A percentile compares a stretch with the other conserved stretches of the same genome.
These are phyloP conservation scores for Didymella keratinophila DNA, from an alignment of 2,329 filamentous ascomycete genomes.

Conservation along the genomic window DNA sequence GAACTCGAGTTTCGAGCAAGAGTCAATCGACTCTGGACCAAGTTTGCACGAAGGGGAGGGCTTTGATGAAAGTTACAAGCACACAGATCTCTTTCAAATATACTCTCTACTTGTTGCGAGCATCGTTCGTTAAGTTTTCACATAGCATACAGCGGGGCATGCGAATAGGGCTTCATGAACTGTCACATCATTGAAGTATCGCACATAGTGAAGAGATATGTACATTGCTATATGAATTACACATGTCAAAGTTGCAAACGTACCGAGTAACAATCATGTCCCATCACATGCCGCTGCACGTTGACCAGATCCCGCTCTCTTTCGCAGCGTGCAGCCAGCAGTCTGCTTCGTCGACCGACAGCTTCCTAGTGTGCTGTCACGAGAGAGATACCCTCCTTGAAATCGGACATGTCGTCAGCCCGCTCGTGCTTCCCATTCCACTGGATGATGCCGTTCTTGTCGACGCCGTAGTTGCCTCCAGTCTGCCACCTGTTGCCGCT, in stretches of 20 bases:
- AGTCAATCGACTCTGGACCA: not conserved
- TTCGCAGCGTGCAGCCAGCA: not conserved
- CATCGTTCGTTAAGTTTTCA: not conserved
- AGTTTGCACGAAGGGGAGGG: not conserved
- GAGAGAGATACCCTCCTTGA: constrained; percentile 56
- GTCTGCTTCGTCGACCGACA: not conserved
- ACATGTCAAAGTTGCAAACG: not conserved
- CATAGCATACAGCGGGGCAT: not conserved
- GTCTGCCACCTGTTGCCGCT: constrained; percentile 75
- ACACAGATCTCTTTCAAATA: too few relatives aligned
- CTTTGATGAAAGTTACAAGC: too few relatives aligned
- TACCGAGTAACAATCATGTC: not conserved
- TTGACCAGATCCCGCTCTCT: constrained; percentile 3
- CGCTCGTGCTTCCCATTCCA: constrained; percentile 60
- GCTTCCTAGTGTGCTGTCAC: constrained; percentile 17
- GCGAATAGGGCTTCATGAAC: not conserved
- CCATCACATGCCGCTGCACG: not conserved
- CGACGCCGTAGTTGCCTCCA: constrained; percentile 69
- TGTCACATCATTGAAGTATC: not conserved
- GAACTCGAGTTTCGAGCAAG: not conserved
- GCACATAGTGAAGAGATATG: not conserved
- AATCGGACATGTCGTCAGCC: constrained; percentile 64
- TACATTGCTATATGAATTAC: not conserved
- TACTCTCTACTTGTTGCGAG: too few relatives aligned
- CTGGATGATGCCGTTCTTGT: constrained; percentile 60